Evolutionary conservation across 208 protist species (phyloP), one percentile per base, ranked within the genome.

Genomic region (Trypanosoma platydactyli): DNA sequence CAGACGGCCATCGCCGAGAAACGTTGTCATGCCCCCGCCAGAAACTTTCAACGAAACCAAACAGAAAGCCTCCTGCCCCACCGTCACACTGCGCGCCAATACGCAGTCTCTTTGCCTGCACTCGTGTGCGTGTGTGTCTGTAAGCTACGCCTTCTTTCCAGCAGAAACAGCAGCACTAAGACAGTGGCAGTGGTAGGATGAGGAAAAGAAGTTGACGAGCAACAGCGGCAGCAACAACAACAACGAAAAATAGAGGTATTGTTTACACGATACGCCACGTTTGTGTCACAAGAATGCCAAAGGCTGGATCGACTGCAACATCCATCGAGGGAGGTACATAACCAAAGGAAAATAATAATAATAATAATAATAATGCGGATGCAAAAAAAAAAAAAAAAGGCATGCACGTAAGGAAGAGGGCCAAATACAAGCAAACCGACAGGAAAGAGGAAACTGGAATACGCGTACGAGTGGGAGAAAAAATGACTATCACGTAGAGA

Each of bases 341-440:
- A 45, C 9, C 15, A 50, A 49, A 38, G 16, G 51, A 62, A 9
- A 13, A 62, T 0, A 25, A 30, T 29, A 53, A 54, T 62, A 73
- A 59, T 51, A 60, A 24, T 18, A 22, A 59, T 12, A 11, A 35
- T 50, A 48, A 18, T 20, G 70, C 11, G 68, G 52, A 74, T 33
- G 44, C 6, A 68, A 54, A 48, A 56, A 67, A 72, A 76, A 63
- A 70, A 64, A 54, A 50, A 41, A 64, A 41, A 60, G n/a, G 33
- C n/a, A n/a, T n/a, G n/a, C n/a, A n/a, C n/a, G n/a, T n/a, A n/a
- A n/a, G n/a, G 22, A 53, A 64, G 44, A 45, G 25, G 29, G 1
- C 5, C 20, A 72, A 41, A 56, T 48, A 20, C 20, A 56, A 64
- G 49, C 25, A 62, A 42, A 46, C 40, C 20, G 16, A 44, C 25